Evolutionary conservation across 352 stramenopile genomes (phyloP).

Genomic region (Phytopythium montanum): DNA sequence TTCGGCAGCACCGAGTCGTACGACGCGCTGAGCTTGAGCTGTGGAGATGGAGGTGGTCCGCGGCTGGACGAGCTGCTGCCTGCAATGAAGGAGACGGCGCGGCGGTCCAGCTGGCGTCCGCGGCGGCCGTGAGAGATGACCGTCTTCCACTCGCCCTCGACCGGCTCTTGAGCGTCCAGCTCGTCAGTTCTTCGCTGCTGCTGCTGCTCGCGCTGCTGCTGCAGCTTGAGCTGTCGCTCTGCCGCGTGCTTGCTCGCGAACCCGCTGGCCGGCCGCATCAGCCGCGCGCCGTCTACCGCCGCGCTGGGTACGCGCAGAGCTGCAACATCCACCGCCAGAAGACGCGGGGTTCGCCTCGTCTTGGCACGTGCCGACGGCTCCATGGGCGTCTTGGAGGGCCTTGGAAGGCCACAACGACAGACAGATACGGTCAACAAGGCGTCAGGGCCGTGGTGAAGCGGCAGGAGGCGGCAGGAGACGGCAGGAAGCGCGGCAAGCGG

Average conservation of each 20-base stretch:
- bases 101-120: conserved; percentile 13
- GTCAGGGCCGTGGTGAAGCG: too few species aligned
- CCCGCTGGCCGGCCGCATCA: conserved; percentile 29
- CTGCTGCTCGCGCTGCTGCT: conserved; percentile 10
- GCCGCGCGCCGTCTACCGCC: conserved; percentile 25
- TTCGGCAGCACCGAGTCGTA: conserved; percentile 15
- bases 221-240: conserved; percentile 25
- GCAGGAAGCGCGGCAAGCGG: too few species aligned
- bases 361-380: neutral
- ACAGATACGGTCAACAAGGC: neutral
- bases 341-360: neutral
- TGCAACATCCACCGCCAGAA: neutral
- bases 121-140: conserved; percentile 30
- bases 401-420: neutral
- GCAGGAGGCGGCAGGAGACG: too few species aligned
- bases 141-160: conserved; percentile 34
- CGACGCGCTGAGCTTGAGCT: conserved; percentile 2
- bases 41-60: neutral
- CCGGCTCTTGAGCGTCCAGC: conserved; percentile 17
- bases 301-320: neutral
- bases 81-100: conserved; percentile 4
- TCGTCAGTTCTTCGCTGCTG: neutral
- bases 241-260: conserved; percentile 32
- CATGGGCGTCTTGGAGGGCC: neutral
- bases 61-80: neutral